Evolutionary conservation across 208 protist species (phyloP), one percentile per base, ranked within the genome.

Genomic region (Sergeia podlipaevii): DNA sequence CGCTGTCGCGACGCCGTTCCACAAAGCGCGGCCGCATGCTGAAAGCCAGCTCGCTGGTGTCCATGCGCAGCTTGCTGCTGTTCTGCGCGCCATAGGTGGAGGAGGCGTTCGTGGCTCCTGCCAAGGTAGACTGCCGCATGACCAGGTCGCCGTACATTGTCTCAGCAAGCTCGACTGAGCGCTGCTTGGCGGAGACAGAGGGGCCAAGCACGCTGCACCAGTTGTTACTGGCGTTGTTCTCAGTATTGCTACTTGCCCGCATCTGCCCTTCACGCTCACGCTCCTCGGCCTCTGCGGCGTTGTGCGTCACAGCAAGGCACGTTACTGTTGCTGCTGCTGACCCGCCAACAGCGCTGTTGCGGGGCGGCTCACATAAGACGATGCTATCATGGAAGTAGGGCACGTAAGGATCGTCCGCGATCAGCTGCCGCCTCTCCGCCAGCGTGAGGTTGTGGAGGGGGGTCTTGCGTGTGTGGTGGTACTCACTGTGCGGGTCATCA

Each of bases 341-440:
- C 24, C 17, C 4, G 38, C 41, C 39, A 15, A n/a, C 15, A 18
- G 5, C 6, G 39, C 39, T 45, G 17, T 45, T 45, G 17, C n/a
- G 17, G 2, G 41, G 17, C 3, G 77, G 73, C 30, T 54, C 45
- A 44, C 66, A 71, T 4, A 86, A 26, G 5, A 66, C 23, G 42
- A 82, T 76, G 2, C 38, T 68, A 59, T 86, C 78, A 47, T 86
- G 78, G 4, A 69, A 42, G 69, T 86, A 86, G 0, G 78, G 71
- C n/a, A 36, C 44, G 49, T 80, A 77, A 30, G 59, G 56, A 6
- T 2, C 4, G 29, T 33, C 8, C 17, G 18, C 30, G 10, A 63
- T 54, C 1, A 23, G 46, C 8, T 18, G 45, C 10, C 44, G 57
- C 36, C 34, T 48, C 36, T 47, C 45, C 3, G 41, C 10, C 18